Evolutionary conservation across 176 grass and related monocot genomes (phyloP), one percentile per base, ranked within the genome.

Genomic region (Bromus sterilis): DNA sequence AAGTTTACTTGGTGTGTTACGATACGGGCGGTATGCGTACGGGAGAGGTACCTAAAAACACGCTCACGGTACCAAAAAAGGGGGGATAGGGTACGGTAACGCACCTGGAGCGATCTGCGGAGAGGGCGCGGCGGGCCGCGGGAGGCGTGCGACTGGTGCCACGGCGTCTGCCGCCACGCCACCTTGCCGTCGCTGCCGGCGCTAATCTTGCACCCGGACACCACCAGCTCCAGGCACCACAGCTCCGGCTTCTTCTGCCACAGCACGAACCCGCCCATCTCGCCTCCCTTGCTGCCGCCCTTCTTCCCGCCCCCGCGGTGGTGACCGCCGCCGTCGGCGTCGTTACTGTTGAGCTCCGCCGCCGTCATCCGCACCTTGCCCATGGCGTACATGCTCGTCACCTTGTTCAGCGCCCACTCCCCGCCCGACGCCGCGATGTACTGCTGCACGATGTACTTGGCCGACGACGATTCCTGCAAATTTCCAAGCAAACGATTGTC

Each of bases 121-220:
- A 99, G 96, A 46, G 96, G 96, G 10, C 96, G 89, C 62, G 96
- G 93, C 1, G 96, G 96, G 2, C 96, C 96, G 41, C 96, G 80
- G 72, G 93, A 99, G 56, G 96, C 93, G 81, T 99, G 96, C 5
- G 96, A 95, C 70, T 99, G 96, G 80, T 99, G 93, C 96, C 96
- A 95, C 23, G 91, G 96, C 57, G 96, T 99, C 86, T 99, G 96
- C 24, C 96, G 83, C 96, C 96, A 99, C 0, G 96, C 93, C 6
- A 99, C 96, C 84, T 91, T 99, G 46, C 96, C 93, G 62, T 99
- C 93, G 44, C 96, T 99, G 36, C 96, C 96, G 82, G 96, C 93
- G 74, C 96, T 95, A 83, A 99, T 95, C 89, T 99, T 99, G 93
- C 93, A 93, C n/a, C 96, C 96, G 4, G 96, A 95, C 57, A 99